Evolutionary conservation across 345 rosid genomes (phyloP).

Genomic region (Gossypioides kirkii): DNA sequence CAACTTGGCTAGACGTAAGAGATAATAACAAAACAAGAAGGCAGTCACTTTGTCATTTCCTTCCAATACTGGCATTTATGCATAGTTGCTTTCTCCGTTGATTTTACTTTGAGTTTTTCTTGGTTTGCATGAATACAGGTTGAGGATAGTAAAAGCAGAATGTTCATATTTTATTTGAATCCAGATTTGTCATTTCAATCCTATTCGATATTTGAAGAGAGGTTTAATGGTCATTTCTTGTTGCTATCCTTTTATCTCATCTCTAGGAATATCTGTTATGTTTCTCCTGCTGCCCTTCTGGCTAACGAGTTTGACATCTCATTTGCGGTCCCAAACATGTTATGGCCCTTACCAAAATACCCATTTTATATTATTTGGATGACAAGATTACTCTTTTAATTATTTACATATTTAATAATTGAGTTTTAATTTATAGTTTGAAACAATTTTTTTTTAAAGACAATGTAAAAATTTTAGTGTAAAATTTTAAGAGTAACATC

Average conservation of each 20-base stretch:
- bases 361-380: not conserved
- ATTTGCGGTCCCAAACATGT: not conserved
- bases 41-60: not conserved
- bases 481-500: not conserved
- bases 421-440: not conserved
- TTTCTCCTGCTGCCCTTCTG: not conserved
- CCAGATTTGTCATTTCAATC: not conserved
- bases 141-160: not conserved
- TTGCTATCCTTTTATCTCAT: not conserved
- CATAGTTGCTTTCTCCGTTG: not conserved
- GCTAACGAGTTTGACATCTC: not conserved
- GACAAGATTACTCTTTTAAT: not conserved
- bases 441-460: not conserved
- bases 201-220: not conserved
- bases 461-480: not conserved
- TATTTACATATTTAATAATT: not conserved
- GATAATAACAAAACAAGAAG: not conserved
- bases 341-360: not conserved
- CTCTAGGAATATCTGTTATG: not conserved
- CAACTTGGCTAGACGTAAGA: not conserved
- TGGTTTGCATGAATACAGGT: not conserved
- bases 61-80: not conserved
- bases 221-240: not conserved
- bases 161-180: not conserved
- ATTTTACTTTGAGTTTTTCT: not conserved